A percentile compares a stretch with the other conserved stretches of the same genome.
These are phyloP conservation scores for Cladosporium austrohemisphaericum DNA, from an alignment of 2,329 filamentous ascomycete species.

Conservation along the genomic window DNA sequence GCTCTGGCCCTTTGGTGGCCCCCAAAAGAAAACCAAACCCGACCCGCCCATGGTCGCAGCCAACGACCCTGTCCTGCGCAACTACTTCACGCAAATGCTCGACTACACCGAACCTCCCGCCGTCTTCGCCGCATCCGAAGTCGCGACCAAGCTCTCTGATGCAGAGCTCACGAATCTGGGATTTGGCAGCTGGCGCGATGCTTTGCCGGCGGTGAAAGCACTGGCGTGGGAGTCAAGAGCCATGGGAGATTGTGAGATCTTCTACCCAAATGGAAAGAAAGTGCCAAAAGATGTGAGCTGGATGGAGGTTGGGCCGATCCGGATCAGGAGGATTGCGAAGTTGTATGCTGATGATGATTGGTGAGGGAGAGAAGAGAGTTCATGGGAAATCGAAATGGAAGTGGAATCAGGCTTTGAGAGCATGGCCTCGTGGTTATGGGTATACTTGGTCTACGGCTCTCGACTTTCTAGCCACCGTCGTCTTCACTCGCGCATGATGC, in stretches of 20 bases:
- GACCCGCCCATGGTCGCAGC: conserved; percentile 25
- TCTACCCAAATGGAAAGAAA: conserved; percentile 44
- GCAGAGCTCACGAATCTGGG: conserved; percentile 37
- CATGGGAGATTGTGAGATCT: conserved; percentile 44
- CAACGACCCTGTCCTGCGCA: conserved; percentile 24
- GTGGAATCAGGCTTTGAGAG: no score
- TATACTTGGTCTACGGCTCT: no score
- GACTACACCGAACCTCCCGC: conserved; percentile 40
- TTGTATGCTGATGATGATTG: conserved; percentile 8
- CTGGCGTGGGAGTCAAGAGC: conserved; percentile 45
- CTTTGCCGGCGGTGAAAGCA: conserved; percentile 44
- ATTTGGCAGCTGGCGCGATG: conserved; percentile 42
- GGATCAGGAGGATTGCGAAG: conserved; percentile 30
- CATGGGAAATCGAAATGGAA: no score
- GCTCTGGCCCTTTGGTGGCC: conserved; percentile 16
- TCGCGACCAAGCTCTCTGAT: conserved; percentile 42
- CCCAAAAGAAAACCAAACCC: conserved; percentile 9
- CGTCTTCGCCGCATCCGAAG: conserved; percentile 50
- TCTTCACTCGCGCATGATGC: no score
- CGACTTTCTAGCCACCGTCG: no score
- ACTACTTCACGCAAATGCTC: conserved; percentile 27
- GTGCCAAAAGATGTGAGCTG: conserved; percentile 33
- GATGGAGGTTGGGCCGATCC: conserved; percentile 45
- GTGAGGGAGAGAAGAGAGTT: no score
- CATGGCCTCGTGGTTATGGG: no score